These are phyloP conservation scores for Verruconis gallopava DNA, from an alignment of 2,329 filamentous ascomycete species.

Conservation along the genomic window DNA sequence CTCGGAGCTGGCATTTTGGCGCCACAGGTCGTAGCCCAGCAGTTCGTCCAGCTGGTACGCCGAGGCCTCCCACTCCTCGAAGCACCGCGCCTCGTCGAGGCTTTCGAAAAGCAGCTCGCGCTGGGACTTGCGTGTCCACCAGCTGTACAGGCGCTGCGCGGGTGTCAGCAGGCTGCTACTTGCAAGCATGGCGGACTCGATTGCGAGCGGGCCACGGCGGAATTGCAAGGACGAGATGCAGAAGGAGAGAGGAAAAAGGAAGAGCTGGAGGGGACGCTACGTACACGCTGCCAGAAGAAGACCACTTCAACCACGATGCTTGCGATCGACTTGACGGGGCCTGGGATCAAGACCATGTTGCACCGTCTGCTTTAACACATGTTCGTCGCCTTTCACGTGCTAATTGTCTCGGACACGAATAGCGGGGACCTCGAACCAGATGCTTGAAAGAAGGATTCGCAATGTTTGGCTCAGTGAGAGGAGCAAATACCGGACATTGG, in stretches of 20 bases:
- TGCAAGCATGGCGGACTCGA: background rate
- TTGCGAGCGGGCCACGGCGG: background rate
- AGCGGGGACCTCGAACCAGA: background rate
- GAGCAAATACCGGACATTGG: no score
- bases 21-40: conserved; percentile 72
- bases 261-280: background rate
- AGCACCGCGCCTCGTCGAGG: conserved; percentile 53
- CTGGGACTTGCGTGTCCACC: conserved; percentile 53
- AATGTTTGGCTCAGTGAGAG: no score
- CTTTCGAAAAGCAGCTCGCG: conserved; percentile 52
- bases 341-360: conserved; percentile 3
- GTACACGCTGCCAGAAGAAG: conserved; percentile 29
- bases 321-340: conserved; percentile 19
- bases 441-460: no score
- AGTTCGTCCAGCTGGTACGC: conserved; percentile 72
- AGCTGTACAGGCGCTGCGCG: conserved; percentile 20
- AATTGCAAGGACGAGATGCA: conserved; percentile 8
- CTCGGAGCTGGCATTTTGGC: conserved; percentile 65
- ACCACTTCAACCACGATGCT: conserved; percentile 24
- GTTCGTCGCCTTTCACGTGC: no score
- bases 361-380: background rate
- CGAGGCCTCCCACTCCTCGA: conserved; percentile 79
- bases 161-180: background rate
- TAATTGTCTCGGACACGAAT: no score
- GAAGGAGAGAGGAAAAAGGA: background rate